Conservation (phyloP, 805 yeast species). For the Zygotorulaspora sp. region DNA sequence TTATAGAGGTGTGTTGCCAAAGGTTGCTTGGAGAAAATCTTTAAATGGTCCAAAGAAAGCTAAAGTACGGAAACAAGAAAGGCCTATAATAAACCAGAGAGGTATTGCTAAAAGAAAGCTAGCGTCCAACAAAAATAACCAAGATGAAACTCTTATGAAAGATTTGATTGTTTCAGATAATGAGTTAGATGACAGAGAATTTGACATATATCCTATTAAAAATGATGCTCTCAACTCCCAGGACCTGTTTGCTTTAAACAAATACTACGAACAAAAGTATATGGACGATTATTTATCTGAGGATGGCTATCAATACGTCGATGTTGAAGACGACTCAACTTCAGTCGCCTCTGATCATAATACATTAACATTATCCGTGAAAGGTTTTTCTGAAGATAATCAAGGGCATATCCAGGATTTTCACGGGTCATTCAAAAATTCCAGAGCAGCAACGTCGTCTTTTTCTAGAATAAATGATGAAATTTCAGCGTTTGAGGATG, state of each 20-base stretch:
- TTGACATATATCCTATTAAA: not conserved
- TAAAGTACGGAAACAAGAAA: constrained; percentile 4
- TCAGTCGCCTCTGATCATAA: not conserved
- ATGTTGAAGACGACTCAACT: constrained; percentile 1
- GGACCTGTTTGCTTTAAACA: constrained; percentile 1
- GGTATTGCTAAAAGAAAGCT: constrained; percentile 28
- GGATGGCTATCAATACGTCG: not conserved
- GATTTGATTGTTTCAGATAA: constrained; percentile 25
- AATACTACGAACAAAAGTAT: constrained; percentile 19
- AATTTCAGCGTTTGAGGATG: not conserved
- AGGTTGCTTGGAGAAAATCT: constrained; percentile 31
- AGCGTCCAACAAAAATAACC: constrained; percentile 1
- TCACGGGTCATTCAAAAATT: not conserved
- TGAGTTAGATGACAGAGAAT: constrained; percentile 6
- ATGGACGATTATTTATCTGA: constrained; percentile 16
- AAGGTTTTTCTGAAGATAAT: not conserved
- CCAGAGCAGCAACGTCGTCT: not conserved
- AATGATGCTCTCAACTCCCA: not conserved
- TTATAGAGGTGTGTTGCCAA: constrained; percentile 33
- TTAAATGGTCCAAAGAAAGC: constrained; percentile 7
- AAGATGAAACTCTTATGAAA: constrained; percentile 18
- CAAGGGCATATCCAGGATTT: not conserved
- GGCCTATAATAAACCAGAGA: constrained; percentile 10
- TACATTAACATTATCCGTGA: not conserved
- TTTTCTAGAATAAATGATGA: constrained; percentile 1